Evolutionary conservation across 2,329 filamentous ascomycete species (phyloP), one percentile per base, ranked within the genome.

Genomic region (Fonsecaea erecta): DNA sequence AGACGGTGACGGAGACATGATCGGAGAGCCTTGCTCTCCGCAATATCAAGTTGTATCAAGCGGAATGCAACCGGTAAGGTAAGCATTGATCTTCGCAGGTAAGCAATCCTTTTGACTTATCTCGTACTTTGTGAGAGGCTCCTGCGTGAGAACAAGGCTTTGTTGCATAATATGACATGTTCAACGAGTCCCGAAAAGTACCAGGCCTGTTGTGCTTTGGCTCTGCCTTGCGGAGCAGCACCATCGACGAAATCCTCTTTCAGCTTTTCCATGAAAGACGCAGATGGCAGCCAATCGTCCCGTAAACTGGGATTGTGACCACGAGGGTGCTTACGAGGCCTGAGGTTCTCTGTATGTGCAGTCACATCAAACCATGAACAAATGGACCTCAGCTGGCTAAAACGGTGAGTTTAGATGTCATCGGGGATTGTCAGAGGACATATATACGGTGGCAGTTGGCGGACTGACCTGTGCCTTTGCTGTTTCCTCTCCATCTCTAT

Each of bases 21-120:
- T 48, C 11, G 6, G 18, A 48, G 24, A 8, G 21, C 12, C 43
- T 48, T 11, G 43, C 11, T 24, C n/a, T 24, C 11, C 14, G 18
- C 18, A 3, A 48, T 21, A 46, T 12, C 16, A 24, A 48, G 21
- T 5, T 3, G 43, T 14, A 18, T 21, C 24, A 3, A 24, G 18
- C 14, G 43, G 43, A 48, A 12, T 24, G 12, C 43, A 48, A 48
- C 43, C 21, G 32, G 37, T 34, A 58, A 57, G 24, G 26, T 46
- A 26, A 48, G 35, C 55, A 30, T 46, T 18, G 54, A 48, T 48
- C 35, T 58, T 9, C 35, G 34, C 11, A 26, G 16, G 37, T 58
- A 26, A 58, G 55, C 37, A 48, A 58, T 58, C 55, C 55, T 48
- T n/a, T 34, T 9, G 55, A 24, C 55, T 43, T 18, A 46, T n/a